Base-by-base conservation (phyloP, 1,139 yeast species). In the Candida sp. region DNA sequence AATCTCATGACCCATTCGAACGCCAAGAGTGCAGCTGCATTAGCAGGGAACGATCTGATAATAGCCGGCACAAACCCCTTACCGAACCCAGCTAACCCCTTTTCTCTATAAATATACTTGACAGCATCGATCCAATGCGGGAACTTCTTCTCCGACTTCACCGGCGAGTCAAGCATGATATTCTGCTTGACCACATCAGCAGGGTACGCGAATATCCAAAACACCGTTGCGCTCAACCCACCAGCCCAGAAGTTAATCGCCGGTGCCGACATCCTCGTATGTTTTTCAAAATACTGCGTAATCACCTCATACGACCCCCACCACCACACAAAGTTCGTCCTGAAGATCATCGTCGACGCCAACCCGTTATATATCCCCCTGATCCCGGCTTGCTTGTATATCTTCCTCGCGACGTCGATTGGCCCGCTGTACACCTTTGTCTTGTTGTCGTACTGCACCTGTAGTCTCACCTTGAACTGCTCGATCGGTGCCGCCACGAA, bases 401-500 rank as follows among this genome's bases (percentile, higher is more conserved):
- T 75, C 65, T 82, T 80, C 40, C 62, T 51, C 51, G 80, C 80
- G 59, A 93, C 93, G 64, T 90, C 91, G 37, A 91, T 69, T 0
- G 98, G 97, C 0, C 97, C 97, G 1, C 75, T 75, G 63, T 88
- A 91, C 7, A 80, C 61, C 57, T 77, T 85, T n/a, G 89, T 71
- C 45, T 81, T 78, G 17, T 92, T 87, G 65, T 90, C 96, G 65
- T 92, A 92, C 65, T 92, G 97, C 5, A 92, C 92, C 66, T 92
- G 97, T 48, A 92, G 75, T 57, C 96, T 77, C 3, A 96, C 97
- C 68, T 91, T 92, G 60, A 91, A 85, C 61, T 89, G 89, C 67
- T 92, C 98, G 5, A 92, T 88, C 1, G 97, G 97, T 0, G 97
- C 96, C 1, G 98, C 98, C 17, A 92, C 94, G 70, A 92, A 88